phyloP scores from a whole-genome alignment of 148 eudicot genomes.

The Persicaria tinctoria region DNA sequence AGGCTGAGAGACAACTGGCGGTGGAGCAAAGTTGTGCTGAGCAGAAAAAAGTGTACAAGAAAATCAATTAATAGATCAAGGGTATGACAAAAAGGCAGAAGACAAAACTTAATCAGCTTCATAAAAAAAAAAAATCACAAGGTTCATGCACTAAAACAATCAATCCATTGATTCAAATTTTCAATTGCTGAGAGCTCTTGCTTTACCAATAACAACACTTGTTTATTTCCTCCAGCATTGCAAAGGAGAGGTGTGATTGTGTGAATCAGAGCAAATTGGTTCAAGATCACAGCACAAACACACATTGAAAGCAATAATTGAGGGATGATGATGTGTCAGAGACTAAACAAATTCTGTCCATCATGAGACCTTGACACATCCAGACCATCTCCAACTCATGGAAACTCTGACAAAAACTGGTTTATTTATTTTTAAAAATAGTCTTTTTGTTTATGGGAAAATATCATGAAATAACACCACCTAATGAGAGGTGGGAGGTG shows the following conservation, averaged over 20 bases:
- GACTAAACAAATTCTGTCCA: not conserved
- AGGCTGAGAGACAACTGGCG: slow-evolving; percentile 60
- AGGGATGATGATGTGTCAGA: not conserved
- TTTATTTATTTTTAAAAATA: not conserved
- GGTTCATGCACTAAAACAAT: not conserved
- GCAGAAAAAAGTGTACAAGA: not conserved
- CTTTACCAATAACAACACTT: not conserved
- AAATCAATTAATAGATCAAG: not conserved
- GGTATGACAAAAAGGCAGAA: not conserved
- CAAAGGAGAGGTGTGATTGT: not conserved
- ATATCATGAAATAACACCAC: no score
- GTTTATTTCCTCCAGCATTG: not conserved
- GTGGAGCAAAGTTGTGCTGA: slow-evolving; percentile 57
- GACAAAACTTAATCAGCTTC: not conserved
- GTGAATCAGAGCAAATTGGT: not conserved
- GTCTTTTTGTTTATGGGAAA: not conserved
- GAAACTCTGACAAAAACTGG: not conserved
- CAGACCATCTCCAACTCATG: not conserved
- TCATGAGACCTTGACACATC: not conserved
- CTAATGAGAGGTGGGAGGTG: no score
- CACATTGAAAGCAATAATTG: not conserved
- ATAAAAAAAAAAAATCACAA: not conserved
- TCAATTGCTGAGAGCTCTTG: not conserved
- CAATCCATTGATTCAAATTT: not conserved
- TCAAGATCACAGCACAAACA: not conserved